phyloP scores from a whole-genome alignment of 208 protist species.

The Crithidia brevicula region DNA sequence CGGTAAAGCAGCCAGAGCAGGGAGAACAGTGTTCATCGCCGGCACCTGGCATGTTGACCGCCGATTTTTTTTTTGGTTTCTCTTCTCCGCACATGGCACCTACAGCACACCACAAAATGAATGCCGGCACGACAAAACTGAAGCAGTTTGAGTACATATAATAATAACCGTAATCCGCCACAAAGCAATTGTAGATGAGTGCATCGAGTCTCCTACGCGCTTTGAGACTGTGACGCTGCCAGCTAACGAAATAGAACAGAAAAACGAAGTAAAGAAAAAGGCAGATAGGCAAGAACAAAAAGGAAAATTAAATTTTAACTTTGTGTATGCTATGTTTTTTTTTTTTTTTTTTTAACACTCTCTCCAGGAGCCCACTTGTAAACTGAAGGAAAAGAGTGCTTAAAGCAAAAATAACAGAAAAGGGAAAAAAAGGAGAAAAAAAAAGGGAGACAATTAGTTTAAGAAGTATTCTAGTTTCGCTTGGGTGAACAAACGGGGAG shows the following conservation, averaged over 20 bases:
- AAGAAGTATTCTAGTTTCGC: no score
- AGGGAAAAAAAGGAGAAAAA: constrained; percentile 9
- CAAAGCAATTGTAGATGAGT: neutral
- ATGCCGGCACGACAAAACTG: no score
- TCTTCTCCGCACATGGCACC: no score
- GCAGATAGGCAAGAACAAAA: constrained; percentile 16
- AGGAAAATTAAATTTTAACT: constrained; percentile 3
- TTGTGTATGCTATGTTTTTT: no score
- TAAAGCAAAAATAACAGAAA: neutral
- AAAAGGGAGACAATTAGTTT: neutral
- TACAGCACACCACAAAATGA: no score
- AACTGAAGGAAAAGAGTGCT: constrained; percentile 15
- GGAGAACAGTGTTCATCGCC: no score
- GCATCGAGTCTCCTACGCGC: neutral
- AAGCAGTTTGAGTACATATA: constrained; percentile 3
- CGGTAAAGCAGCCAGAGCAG: no score
- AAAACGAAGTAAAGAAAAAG: constrained; percentile 1
- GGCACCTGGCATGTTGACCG: no score
- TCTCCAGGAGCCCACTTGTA: constrained; percentile 19
- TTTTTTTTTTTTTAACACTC: constrained; percentile 10
- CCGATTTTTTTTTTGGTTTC: no score
- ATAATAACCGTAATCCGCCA: neutral
- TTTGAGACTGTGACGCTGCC: no score
- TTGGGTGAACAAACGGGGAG: no score
- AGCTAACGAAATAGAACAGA: no score